phyloP scores from a whole-genome alignment of 2,329 filamentous ascomycete genomes.

The Monosporascus sp. region DNA sequence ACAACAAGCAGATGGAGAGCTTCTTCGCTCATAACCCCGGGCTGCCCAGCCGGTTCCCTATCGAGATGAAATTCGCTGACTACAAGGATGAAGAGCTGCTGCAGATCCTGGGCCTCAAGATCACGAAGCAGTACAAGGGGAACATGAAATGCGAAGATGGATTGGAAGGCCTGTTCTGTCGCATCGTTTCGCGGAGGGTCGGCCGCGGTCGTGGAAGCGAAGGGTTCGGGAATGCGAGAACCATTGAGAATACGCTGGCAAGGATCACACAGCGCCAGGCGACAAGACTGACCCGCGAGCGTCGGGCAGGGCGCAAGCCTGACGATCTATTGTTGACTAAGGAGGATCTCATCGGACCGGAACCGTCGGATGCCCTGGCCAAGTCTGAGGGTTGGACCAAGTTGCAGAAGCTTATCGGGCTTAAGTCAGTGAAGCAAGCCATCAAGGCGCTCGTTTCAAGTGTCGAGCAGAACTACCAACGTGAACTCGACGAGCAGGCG shows the following conservation, averaged over 20 bases:
- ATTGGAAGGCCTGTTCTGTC: slow-evolving; percentile 52
- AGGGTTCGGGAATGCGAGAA: slow-evolving; percentile 70
- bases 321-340: slow-evolving; percentile 57
- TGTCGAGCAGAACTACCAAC: slow-evolving; percentile 57
- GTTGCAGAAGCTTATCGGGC: slow-evolving; percentile 53
- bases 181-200: slow-evolving; percentile 57
- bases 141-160: slow-evolving; percentile 58
- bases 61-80: slow-evolving; percentile 61
- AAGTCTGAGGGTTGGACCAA: slow-evolving; percentile 51
- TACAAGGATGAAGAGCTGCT: slow-evolving; percentile 62
- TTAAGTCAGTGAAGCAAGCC: slow-evolving; percentile 57
- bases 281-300: slow-evolving; percentile 44
- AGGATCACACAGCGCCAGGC: slow-evolving; percentile 55
- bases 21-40: slow-evolving; percentile 73
- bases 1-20: slow-evolving; percentile 67
- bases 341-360: slow-evolving; percentile 66
- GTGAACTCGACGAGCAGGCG: slow-evolving; percentile 58
- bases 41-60: slow-evolving; percentile 63
- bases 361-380: slow-evolving; percentile 50
- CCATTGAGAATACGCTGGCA: slow-evolving; percentile 57
- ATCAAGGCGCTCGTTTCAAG: slow-evolving; percentile 55
- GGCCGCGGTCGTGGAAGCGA: slow-evolving; percentile 56
- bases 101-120: slow-evolving; percentile 50
- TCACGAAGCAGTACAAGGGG: slow-evolving; percentile 48
- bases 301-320: slow-evolving; percentile 32